Evolutionary conservation across 2,329 filamentous ascomycete species (phyloP).

Genomic region (Fusarium annulatum): DNA sequence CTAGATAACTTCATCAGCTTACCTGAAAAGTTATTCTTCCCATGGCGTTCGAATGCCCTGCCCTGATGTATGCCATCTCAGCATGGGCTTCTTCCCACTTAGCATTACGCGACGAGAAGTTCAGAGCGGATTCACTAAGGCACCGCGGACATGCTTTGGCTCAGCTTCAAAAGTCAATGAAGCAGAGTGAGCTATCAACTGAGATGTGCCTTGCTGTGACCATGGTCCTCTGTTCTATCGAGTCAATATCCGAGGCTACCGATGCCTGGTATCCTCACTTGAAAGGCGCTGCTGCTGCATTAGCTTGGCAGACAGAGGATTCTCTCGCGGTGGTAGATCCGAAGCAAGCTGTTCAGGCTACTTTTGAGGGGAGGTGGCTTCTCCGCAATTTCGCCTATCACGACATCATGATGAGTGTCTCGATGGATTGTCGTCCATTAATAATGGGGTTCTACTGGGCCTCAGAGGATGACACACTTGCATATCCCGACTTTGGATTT

Average conservation of each 20-base stretch:
- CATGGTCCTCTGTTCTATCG: conserved; percentile 41
- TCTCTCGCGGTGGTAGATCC: background rate
- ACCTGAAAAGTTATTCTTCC: conserved; percentile 31
- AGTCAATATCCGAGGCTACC: conserved; percentile 33
- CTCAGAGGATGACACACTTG: background rate
- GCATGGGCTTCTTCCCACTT: conserved; percentile 39
- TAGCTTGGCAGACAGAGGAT: background rate
- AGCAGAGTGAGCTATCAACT: conserved; percentile 12
- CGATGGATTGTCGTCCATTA: background rate
- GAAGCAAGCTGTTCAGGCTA: background rate
- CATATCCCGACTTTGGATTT: background rate
- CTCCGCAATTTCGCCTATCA: conserved; percentile 34
- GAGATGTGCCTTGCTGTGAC: conserved; percentile 38
- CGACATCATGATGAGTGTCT: conserved; percentile 26
- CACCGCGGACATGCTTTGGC: conserved; percentile 31
- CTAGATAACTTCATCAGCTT: background rate
- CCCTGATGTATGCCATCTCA: conserved; percentile 31
- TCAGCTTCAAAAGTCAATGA: conserved; percentile 17
- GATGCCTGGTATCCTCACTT: conserved; percentile 35
- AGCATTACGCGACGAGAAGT: conserved; percentile 23
- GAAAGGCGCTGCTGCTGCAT: conserved; percentile 24
- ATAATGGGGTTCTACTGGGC: background rate
- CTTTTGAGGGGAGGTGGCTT: conserved; percentile 37
- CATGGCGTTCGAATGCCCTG: conserved; percentile 37
- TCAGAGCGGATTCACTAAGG: conserved; percentile 19